Evolutionary conservation across 441 rosid genomes (phyloP).

Genomic region (Erodium chrysanthum): DNA sequence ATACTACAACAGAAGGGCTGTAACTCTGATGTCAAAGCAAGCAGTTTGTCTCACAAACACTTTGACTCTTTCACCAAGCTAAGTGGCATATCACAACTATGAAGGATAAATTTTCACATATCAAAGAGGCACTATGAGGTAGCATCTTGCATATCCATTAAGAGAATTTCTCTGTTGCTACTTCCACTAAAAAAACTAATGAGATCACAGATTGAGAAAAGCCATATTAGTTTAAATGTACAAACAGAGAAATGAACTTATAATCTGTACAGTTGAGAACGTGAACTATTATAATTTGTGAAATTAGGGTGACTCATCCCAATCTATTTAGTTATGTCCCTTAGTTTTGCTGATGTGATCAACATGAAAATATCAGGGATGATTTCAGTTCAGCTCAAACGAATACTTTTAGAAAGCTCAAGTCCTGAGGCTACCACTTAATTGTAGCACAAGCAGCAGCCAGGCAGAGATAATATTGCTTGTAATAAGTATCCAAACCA

Average conservation of each 20-base stretch:
- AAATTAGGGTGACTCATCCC: neutral
- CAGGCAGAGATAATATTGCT: constrained; percentile 91
- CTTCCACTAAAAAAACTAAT: no score
- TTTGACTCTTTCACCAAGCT: no score
- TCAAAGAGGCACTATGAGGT: no score
- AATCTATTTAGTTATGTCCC: neutral
- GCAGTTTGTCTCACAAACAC: no score
- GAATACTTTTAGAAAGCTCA: constrained; percentile 9
- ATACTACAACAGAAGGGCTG: no score
- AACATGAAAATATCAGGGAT: neutral
- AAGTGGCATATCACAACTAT: no score
- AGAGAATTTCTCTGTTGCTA: no score
- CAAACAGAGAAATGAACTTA: neutral
- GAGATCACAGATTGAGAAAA: no score
- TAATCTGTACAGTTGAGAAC: neutral
- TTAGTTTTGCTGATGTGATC: neutral
- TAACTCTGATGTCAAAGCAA: no score
- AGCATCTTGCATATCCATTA: no score
- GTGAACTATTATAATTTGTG: neutral
- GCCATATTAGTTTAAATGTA: neutral
- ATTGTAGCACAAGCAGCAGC: constrained; percentile 89
- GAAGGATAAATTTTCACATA: no score
- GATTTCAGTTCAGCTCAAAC: constrained; percentile 13
- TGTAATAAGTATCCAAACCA: constrained; percentile 86
- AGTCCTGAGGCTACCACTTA: constrained; percentile 53